These are phyloP conservation scores for Oryza longistaminata DNA, from an alignment of 176 grass and related monocot genomes.

Conservation along the genomic window DNA sequence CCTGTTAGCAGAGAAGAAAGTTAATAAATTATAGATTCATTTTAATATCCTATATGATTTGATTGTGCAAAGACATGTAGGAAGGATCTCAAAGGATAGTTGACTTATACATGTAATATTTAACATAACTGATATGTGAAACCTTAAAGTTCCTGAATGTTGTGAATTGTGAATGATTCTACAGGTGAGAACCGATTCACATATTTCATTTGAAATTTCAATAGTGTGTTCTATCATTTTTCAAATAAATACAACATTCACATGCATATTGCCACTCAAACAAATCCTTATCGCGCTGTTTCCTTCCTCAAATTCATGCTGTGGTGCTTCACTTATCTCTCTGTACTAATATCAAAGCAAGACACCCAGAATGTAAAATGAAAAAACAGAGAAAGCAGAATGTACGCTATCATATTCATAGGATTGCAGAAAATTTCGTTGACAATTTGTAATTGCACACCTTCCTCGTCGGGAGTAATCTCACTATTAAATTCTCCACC, in stretches of 20 bases:
- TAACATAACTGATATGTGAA: background rate
- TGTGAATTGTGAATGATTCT: background rate
- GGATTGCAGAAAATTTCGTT: background rate
- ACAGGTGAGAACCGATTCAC: background rate
- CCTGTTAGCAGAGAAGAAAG: constrained; percentile 22
- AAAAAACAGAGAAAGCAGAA: background rate
- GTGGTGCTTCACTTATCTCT: background rate
- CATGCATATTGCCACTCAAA: background rate
- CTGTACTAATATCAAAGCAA: constrained; percentile 3
- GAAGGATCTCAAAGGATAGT: constrained; percentile 2
- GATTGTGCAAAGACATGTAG: background rate
- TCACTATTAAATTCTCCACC: constrained; percentile 34
- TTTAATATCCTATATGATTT: background rate
- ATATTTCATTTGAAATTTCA: constrained; percentile 12
- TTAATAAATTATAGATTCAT: background rate
- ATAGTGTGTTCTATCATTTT: constrained; percentile 1
- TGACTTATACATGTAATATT: background rate
- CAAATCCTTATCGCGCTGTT: background rate
- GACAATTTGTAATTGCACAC: constrained; percentile 21
- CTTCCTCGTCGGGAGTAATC: constrained; percentile 25
- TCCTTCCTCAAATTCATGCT: constrained; percentile 4
- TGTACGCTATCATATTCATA: background rate
- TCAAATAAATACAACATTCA: constrained; percentile 2
- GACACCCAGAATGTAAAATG: background rate
- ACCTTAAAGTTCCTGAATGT: background rate